These are phyloP conservation scores for Pichia terricola DNA, from an alignment of 1,139 yeast genomes.

Conservation along the genomic window DNA sequence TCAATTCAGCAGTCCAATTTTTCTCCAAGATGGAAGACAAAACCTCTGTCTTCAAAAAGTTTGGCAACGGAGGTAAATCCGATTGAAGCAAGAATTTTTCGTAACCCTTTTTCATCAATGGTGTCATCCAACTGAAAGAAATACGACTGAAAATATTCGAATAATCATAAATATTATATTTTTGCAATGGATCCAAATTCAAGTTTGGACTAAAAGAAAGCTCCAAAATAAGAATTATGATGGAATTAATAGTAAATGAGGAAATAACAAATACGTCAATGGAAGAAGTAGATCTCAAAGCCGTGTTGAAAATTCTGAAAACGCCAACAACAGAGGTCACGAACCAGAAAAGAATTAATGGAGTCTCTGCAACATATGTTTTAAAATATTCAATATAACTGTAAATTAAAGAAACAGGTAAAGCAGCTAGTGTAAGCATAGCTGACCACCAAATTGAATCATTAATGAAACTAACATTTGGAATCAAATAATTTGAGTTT, in stretches of 20 bases:
- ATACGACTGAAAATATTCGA: conserved; percentile 77
- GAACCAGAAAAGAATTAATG: conserved; percentile 71
- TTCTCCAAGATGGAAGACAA: conserved; percentile 42
- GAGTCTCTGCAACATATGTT: conserved; percentile 53
- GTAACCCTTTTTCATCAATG: conserved; percentile 80
- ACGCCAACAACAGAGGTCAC: conserved; percentile 36
- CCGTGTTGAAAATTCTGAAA: conserved; percentile 37
- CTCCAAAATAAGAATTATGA: conserved; percentile 47
- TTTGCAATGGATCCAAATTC: conserved; percentile 33
- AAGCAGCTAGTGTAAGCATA: conserved; percentile 31
- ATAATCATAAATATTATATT: conserved; percentile 55
- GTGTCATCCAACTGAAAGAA: conserved; percentile 89
- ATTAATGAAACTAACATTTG: conserved; percentile 21
- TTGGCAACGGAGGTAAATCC: conserved; percentile 78
- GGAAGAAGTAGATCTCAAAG: conserved; percentile 36
- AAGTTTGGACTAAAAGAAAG: conserved; percentile 31
- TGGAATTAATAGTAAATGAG: conserved; percentile 40
- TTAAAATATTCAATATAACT: conserved; percentile 70
- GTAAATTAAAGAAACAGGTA: conserved; percentile 43
- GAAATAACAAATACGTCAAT: conserved; percentile 36
- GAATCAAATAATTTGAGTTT: conserved; percentile 20
- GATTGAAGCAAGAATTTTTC: conserved; percentile 58
- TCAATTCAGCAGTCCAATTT: conserved; percentile 49
- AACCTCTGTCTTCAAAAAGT: conserved; percentile 43
- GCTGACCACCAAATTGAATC: conserved; percentile 40